These are phyloP conservation scores for Colletotrichum paranaense DNA, from an alignment of 2,329 filamentous ascomycete species.

Conservation along the genomic window DNA sequence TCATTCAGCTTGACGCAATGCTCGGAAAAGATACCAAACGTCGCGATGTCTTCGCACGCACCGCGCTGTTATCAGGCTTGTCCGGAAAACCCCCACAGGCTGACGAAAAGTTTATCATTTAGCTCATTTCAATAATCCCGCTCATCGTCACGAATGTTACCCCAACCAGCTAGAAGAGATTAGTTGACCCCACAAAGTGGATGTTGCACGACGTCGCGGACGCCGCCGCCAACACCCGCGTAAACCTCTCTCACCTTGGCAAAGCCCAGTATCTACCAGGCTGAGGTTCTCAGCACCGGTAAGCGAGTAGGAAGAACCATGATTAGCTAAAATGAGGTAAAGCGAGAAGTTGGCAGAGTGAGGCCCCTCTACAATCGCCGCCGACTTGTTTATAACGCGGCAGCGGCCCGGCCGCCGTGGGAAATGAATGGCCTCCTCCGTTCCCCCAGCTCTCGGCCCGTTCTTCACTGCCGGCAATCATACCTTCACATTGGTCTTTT, in stretches of 20 bases:
- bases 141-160: constrained; percentile 24
- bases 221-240: constrained; percentile 16
- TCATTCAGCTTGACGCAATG: constrained; percentile 11
- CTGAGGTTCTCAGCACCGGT: constrained; percentile 8
- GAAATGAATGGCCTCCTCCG: neutral
- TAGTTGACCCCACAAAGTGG: constrained; percentile 30
- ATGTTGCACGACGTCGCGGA: constrained; percentile 31
- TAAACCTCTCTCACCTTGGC: constrained; percentile 1
- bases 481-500: constrained; percentile 14
- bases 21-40: neutral
- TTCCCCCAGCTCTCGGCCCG: constrained; percentile 16
- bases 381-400: constrained; percentile 18
- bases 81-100: neutral
- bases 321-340: neutral
- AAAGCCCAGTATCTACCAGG: constrained; percentile 13
- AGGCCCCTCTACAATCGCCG: neutral
- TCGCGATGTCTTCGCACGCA: neutral
- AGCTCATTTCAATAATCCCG: constrained; percentile 26
- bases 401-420: constrained; percentile 7
- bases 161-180: constrained; percentile 18
- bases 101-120: constrained; percentile 16
- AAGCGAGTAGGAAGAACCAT: constrained; percentile 28
- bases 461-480: constrained; percentile 6
- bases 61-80: neutral
- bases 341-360: neutral